Evolutionary conservation across 2,329 filamentous ascomycete species (phyloP).

Genomic region (Diaporthe eres): DNA sequence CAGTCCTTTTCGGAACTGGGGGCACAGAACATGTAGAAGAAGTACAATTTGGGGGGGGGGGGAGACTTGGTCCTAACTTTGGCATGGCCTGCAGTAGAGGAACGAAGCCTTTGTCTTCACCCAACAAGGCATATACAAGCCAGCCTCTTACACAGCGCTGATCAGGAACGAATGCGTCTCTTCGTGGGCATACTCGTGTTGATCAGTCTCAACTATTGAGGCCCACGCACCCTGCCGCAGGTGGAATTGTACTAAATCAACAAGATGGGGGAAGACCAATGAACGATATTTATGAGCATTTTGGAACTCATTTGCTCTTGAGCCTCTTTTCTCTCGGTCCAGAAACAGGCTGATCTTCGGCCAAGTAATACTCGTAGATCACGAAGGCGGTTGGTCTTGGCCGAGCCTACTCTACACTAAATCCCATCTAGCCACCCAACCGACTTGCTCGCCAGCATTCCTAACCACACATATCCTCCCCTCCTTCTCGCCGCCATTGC

Average conservation of each 20-base stretch:
- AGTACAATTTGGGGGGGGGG: background rate
- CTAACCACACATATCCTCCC: conserved; percentile 81
- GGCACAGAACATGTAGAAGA: background rate
- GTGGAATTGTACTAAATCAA: background rate
- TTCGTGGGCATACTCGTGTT: background rate
- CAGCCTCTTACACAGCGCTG: background rate
- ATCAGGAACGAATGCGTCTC: background rate
- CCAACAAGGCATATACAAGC: background rate
- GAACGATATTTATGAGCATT: too few species aligned
- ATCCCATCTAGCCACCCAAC: conserved; percentile 86
- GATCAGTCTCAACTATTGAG: background rate
- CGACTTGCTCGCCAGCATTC: conserved; percentile 83
- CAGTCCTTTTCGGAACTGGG: background rate
- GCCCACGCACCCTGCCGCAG: too few species aligned
- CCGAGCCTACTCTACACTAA: conserved; percentile 57
- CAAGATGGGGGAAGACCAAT: background rate
- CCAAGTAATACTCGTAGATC: background rate
- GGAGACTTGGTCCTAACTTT: background rate
- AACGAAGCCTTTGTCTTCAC: background rate
- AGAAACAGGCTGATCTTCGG: background rate
- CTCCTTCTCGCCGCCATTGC: conserved; percentile 53
- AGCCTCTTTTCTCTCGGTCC: background rate
- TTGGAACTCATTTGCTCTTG: too few species aligned
- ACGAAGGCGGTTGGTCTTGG: background rate
- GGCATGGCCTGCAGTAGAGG: too few species aligned